Evolutionary conservation across 164 flowering plant genomes (phyloP).

Genomic region (Sedum album): DNA sequence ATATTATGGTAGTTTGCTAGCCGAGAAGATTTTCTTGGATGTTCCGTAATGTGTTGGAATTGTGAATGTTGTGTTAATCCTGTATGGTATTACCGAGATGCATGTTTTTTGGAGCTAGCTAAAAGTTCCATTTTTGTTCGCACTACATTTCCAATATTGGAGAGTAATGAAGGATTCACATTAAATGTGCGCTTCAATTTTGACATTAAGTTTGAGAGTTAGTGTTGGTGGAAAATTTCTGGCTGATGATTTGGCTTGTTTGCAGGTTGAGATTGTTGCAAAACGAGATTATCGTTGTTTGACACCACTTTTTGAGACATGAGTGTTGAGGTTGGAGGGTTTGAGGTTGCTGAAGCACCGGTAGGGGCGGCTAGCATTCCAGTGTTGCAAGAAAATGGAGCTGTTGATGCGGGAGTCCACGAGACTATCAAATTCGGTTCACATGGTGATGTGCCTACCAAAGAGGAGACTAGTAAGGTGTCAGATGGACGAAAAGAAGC

Average conservation of each 20-base stretch:
- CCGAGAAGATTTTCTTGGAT: neutral
- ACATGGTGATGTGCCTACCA: constrained; percentile 45
- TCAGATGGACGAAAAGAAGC: constrained; percentile 1
- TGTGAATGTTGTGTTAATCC: neutral
- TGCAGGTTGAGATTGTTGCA: neutral
- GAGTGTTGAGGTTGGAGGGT: constrained; percentile 59
- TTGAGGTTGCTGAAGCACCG: constrained; percentile 38
- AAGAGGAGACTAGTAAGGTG: constrained; percentile 29
- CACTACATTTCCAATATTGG: neutral
- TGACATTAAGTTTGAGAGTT: neutral
- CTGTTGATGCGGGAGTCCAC: constrained; percentile 22
- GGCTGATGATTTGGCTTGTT: neutral
- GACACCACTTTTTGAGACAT: constrained; percentile 17
- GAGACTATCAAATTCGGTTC: constrained; percentile 62
- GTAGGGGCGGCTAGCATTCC: constrained; percentile 25
- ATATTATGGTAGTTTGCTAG: neutral
- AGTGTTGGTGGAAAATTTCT: neutral
- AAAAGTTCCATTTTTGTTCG: neutral
- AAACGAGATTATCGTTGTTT: neutral
- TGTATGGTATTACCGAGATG: neutral
- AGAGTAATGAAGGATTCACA: neutral
- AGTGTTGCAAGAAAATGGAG: constrained; percentile 30
- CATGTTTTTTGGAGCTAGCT: neutral
- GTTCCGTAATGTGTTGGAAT: neutral
- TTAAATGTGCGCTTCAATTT: neutral